These are phyloP conservation scores for Kazachstania psychrophila DNA, from an alignment of 805 yeast species.

Conservation along the genomic window DNA sequence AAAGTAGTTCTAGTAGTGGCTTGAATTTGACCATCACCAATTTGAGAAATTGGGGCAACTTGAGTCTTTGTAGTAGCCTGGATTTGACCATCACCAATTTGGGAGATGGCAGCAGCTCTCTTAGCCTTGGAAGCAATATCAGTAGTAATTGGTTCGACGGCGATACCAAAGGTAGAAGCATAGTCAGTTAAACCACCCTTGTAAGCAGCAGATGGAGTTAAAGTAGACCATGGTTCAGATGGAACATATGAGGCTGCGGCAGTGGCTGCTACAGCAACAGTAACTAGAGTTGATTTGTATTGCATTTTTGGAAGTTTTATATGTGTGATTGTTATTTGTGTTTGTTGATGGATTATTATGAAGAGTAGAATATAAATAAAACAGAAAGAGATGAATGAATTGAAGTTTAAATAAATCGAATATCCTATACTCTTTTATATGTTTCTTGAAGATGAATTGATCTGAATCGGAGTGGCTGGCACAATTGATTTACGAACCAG, in stretches of 20 bases:
- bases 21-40: constrained; percentile 40
- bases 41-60: constrained; percentile 32
- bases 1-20: no score
- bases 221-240: constrained; percentile 35
- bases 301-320: constrained; percentile 14
- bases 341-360: neutral
- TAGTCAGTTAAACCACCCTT: constrained; percentile 32
- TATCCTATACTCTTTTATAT: no score
- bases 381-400: neutral
- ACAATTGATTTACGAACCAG: no score
- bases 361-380: neutral
- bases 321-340: constrained; percentile 5
- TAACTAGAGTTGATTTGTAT: constrained; percentile 22
- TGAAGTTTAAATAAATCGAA: neutral
- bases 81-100: constrained; percentile 56
- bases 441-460: no score
- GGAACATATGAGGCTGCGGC: constrained; percentile 23
- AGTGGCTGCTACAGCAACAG: constrained; percentile 26
- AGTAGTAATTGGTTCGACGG: constrained; percentile 31
- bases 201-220: constrained; percentile 35
- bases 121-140: constrained; percentile 28
- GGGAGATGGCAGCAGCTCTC: constrained; percentile 26
- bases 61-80: constrained; percentile 30
- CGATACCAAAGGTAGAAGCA: constrained; percentile 36
- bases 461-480: no score